Evolutionary conservation across 169 alveolate species (phyloP), one percentile per base, ranked within the genome.

Genomic region (Plasmodium falciparum): DNA sequence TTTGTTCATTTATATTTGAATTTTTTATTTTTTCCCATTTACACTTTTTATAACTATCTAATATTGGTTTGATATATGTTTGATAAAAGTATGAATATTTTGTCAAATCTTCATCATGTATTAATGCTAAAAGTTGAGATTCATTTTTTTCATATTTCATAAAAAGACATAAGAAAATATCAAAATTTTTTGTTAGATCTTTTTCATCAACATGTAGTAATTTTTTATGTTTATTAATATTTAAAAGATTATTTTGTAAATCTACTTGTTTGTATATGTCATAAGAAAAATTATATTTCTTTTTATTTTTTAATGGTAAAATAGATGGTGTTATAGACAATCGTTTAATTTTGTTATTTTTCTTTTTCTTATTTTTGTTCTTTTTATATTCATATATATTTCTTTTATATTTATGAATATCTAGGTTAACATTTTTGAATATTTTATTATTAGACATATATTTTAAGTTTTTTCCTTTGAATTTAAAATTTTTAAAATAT

Each of bases 91-190:
- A 66, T 1, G 89, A 78, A 66, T 78, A 26, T 52, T 65, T 56
- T 43, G 89, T 78, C 12, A 78, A 26, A 24, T 65, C 89, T 65
- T 78, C 76, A 24, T 78, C 89, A 70, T 33, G 52, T 65, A 78
- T 33, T 78, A 78, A 61, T 15, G 72, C 66, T n/a, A 78, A 66
- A 45, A 78, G 76, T 22, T 49, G 67, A 29, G 67, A 47, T 50
- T 78, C 89, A 26, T 45, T 65, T 4, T 78, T 29, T 66, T 78
- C 89, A 43, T 78, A 56, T 59, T 78, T 78, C 78, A 78, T 78
- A 56, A 78, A 78, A 22, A 78, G 56, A 24, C 78, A 78, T 50
- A 78, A 66, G 52, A 78, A 78, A n/a, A 78, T 17, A 66, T 78
- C 89, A 20, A 78, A 78, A 58, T 78, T 78, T 39, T 49, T 78